Conservation (phyloP, 305 asterid species). For the Solanum hybrid region DNA sequence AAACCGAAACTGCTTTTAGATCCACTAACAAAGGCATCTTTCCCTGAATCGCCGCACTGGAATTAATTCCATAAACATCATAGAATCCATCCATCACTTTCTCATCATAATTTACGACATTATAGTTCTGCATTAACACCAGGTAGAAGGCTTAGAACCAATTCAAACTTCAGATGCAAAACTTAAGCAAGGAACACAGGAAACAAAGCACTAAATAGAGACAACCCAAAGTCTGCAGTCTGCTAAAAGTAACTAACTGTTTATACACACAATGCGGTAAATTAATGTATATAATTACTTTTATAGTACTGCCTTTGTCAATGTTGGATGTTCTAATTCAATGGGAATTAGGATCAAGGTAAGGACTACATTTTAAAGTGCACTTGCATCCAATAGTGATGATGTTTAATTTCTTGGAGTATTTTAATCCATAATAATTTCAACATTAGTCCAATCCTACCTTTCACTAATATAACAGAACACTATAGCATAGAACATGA, state of each 20-base stretch:
- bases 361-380: not conserved
- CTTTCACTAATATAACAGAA: not conserved
- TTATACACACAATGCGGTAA: not conserved
- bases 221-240: not conserved
- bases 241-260: not conserved
- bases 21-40: conserved; percentile 73
- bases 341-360: not conserved
- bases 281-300: not conserved
- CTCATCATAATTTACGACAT: conserved; percentile 79
- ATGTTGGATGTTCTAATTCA: not conserved
- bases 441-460: not conserved
- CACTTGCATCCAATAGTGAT: not conserved
- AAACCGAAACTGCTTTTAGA: conserved; percentile 53
- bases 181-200: not conserved
- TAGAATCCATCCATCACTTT: conserved; percentile 88
- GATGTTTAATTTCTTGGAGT: not conserved
- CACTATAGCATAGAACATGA: not conserved
- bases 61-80: conserved; percentile 69
- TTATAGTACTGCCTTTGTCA: not conserved
- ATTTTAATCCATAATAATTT: not conserved
- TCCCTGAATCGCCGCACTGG: conserved; percentile 43
- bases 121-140: conserved; percentile 63
- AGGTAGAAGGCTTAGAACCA: not conserved
- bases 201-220: conserved; percentile 1
- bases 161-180: conserved; percentile 1